Conservation (phyloP, 345 rosid genomes). For the Gossypium australe region DNA sequence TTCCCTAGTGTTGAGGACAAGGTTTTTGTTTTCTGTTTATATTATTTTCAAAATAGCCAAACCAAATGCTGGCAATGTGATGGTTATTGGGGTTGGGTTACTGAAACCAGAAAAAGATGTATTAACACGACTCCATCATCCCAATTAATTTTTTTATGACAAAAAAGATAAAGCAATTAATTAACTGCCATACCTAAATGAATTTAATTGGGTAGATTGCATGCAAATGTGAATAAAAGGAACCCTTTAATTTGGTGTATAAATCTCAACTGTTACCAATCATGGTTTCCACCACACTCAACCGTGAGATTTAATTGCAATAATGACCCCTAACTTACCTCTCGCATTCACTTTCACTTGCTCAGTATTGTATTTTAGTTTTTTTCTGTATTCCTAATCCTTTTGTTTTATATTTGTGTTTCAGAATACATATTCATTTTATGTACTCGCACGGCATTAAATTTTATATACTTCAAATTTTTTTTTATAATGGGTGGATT, state of each 20-base stretch:
- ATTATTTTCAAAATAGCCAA: background rate
- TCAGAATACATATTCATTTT: too few species aligned
- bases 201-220: constrained; percentile 2
- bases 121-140: too few species aligned
- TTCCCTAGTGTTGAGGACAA: background rate
- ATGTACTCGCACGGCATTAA: too few species aligned
- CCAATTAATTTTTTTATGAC: too few species aligned
- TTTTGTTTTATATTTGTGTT: too few species aligned
- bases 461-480: too few species aligned
- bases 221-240: background rate
- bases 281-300: constrained; percentile 41
- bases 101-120: too few species aligned
- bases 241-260: background rate
- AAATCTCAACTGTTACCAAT: constrained; percentile 23
- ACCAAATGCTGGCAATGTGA: constrained; percentile 5
- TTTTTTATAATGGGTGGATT: too few species aligned
- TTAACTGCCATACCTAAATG: background rate
- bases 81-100: background rate
- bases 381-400: too few species aligned
- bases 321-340: constrained; percentile 32
- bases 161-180: background rate
- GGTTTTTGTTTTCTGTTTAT: background rate
- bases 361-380: too few species aligned
- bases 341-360: background rate
- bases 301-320: background rate